Evolutionary conservation across 1,284 basidiomycete species (phyloP).

Genomic region (Rhodofomes roseus): DNA sequence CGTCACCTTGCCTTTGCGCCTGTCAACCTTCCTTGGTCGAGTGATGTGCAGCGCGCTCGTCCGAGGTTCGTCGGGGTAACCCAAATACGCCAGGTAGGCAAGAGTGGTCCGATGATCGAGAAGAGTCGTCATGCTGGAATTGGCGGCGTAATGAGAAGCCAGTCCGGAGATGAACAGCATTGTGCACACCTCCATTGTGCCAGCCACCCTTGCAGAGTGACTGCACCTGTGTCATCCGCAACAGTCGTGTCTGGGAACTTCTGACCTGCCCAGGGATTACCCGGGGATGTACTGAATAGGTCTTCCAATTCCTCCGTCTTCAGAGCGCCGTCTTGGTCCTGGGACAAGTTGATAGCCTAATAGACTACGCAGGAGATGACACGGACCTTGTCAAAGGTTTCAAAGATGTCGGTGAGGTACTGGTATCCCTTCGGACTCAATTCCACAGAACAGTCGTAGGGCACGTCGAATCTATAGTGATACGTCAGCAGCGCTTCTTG

Average conservation of each 20-base stretch:
- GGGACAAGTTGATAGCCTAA: slow-evolving; percentile 3
- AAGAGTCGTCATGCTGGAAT: slow-evolving; percentile 88
- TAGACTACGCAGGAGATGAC: not conserved
- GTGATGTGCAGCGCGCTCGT: slow-evolving; percentile 82
- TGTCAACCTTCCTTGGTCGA: slow-evolving; percentile 79
- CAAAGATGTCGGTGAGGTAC: slow-evolving; percentile 97
- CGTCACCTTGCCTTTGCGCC: slow-evolving; percentile 83
- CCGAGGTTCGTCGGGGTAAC: slow-evolving; percentile 73
- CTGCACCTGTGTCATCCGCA: slow-evolving; percentile 85
- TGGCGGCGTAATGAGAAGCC: not conserved
- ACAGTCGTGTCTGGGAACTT: slow-evolving; percentile 90
- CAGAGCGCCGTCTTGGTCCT: slow-evolving; percentile 95
- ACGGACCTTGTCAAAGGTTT: slow-evolving; percentile 88
- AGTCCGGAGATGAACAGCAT: not conserved
- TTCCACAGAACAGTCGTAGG: slow-evolving; percentile 92
- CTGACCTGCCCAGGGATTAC: slow-evolving; percentile 86
- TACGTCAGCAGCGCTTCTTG: slow-evolving; percentile 5
- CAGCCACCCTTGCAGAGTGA: slow-evolving; percentile 96
- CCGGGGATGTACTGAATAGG: slow-evolving; percentile 92
- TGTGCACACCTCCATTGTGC: slow-evolving; percentile 90
- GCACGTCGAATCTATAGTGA: slow-evolving; percentile 78
- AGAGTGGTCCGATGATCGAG: slow-evolving; percentile 90
- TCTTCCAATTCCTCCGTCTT: slow-evolving; percentile 84
- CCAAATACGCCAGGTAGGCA: slow-evolving; percentile 94
- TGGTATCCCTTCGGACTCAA: slow-evolving; percentile 91